Percentiles rank a stretch among this genome's conserved stretches.
phyloP scores from a whole-genome alignment of 2,329 filamentous ascomycete genomes.

The Colletotrichum trifolii region DNA sequence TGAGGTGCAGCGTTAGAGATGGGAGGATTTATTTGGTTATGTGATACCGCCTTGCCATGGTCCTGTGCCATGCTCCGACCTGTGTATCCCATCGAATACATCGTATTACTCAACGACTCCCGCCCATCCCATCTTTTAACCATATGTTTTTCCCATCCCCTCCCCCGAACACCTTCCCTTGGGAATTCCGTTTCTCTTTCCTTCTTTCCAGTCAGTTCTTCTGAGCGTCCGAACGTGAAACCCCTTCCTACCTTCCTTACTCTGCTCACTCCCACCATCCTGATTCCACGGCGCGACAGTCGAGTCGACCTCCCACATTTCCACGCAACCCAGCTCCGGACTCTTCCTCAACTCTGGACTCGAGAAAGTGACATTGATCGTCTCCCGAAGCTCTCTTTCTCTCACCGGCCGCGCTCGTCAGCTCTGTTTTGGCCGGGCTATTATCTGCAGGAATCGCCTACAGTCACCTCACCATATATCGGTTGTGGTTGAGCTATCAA shows the following conservation, averaged over 20 bases:
- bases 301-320: no score
- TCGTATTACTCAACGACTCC: constrained; percentile 7
- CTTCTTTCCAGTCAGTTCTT: constrained; percentile 9
- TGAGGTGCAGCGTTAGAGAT: neutral
- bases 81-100: constrained; percentile 10
- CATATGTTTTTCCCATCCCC: neutral
- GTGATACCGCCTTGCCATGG: constrained; percentile 30
- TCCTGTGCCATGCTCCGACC: neutral
- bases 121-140: constrained; percentile 33
- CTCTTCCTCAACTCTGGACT: no score
- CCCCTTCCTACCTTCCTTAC: neutral
- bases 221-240: constrained; percentile 27
- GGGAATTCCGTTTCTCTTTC: neutral
- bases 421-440: constrained; percentile 6
- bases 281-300: no score
- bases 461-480: neutral
- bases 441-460: neutral
- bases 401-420: neutral
- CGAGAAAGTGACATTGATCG: neutral
- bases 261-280: neutral
- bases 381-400: neutral
- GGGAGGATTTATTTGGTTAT: constrained; percentile 7
- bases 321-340: no score
- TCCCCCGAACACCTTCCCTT: no score
- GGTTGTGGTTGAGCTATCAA: constrained; percentile 6